Conservation (phyloP, 768 basidiomycete species). For the Dacryopinax spathularia region DNA sequence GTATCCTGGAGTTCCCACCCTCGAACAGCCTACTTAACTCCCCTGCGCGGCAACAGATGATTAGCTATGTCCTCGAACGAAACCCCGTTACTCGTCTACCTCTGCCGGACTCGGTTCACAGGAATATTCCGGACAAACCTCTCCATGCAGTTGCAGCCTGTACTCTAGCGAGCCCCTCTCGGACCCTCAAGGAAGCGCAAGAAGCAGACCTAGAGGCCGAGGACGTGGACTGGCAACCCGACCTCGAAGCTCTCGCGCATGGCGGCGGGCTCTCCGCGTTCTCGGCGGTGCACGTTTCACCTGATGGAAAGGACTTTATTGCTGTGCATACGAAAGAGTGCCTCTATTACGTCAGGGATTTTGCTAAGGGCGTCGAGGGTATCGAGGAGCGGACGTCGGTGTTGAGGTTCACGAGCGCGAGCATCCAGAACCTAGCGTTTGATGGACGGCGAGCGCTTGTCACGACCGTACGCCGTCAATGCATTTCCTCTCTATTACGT, state of each 20-base stretch:
- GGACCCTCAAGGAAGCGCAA: not conserved
- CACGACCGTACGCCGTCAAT: conserved; percentile 14
- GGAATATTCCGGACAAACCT: not conserved
- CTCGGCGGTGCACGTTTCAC: conserved; percentile 26
- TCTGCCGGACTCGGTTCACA: not conserved
- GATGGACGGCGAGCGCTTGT: conserved; percentile 19
- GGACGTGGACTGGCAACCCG: not conserved
- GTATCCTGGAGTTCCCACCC: not conserved
- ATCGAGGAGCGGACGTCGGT: conserved; percentile 14
- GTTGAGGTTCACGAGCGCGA: conserved; percentile 13
- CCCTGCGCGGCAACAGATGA: not conserved
- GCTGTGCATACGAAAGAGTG: conserved; percentile 16
- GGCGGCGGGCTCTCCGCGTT: not conserved
- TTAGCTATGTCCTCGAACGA: not conserved
- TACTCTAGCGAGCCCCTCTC: not conserved
- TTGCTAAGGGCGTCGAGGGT: conserved; percentile 20
- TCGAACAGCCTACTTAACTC: not conserved
- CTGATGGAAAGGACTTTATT: conserved; percentile 25
- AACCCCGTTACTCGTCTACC: not conserved
- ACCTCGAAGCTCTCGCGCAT: not conserved
- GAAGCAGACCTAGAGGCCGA: not conserved
- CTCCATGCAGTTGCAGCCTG: not conserved
- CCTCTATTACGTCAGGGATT: conserved; percentile 25
- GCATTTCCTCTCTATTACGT: not conserved
- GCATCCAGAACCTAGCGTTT: conserved; percentile 17